These are phyloP conservation scores for Seminavis robusta DNA, from an alignment of 108 stramenopile species.

Conservation along the genomic window DNA sequence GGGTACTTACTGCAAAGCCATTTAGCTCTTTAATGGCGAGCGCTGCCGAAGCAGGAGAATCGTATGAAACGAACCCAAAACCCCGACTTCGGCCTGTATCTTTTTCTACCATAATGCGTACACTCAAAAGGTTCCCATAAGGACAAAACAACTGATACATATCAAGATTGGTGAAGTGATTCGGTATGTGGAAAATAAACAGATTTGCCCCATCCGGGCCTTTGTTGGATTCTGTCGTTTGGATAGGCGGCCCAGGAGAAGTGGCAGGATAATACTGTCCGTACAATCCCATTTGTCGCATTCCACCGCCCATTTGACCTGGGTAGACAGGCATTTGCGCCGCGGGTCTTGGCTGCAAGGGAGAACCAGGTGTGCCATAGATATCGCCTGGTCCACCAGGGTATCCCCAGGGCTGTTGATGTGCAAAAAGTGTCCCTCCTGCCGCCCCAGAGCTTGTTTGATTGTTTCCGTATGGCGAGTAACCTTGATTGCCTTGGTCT, in stretches of 20 bases:
- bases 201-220: constrained; percentile 93
- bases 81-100: constrained; percentile 91
- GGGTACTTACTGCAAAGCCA: constrained; percentile 74
- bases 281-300: constrained; percentile 5
- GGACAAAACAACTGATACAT: constrained; percentile 86
- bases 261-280: constrained; percentile 42
- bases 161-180: constrained; percentile 92
- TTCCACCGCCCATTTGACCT: neutral
- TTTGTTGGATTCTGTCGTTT: constrained; percentile 59
- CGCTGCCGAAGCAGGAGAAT: constrained; percentile 84
- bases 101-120: constrained; percentile 95
- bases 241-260: constrained; percentile 76
- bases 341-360: constrained; percentile 28
- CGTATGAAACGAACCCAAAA: constrained; percentile 97
- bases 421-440: constrained; percentile 29
- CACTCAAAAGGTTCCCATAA: constrained; percentile 91
- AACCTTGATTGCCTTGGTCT: constrained; percentile 5
- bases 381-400: constrained; percentile 30
- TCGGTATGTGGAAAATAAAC: constrained; percentile 98
- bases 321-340: neutral
- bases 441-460: constrained; percentile 10
- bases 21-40: constrained; percentile 93
- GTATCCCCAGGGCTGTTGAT: constrained; percentile 47
- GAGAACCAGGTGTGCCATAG: constrained; percentile 24
- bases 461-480: constrained; percentile 20